Conservation (phyloP, 176 grass and related monocot species). For the Eragrostis curvula region DNA sequence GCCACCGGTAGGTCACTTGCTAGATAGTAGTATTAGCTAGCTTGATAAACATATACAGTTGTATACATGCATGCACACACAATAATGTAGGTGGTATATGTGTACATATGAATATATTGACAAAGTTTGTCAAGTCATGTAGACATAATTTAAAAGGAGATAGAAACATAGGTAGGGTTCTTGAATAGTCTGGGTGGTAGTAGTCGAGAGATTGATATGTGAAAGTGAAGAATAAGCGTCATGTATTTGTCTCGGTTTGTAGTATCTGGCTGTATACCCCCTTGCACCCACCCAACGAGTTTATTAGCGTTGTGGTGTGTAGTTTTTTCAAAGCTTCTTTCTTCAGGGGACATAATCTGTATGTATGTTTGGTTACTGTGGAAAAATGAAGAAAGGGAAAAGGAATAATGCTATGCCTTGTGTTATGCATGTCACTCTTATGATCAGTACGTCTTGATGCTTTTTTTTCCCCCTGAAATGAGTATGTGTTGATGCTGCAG, state of each 20-base stretch:
- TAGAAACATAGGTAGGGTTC: constrained; percentile 49
- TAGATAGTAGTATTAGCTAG: constrained; percentile 45
- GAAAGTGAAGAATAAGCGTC: constrained; percentile 31
- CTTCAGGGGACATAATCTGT: constrained; percentile 37
- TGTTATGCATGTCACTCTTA: neutral
- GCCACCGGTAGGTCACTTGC: constrained; percentile 20
- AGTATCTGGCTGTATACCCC: constrained; percentile 34
- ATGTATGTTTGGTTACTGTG: constrained; percentile 27
- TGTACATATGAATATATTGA: constrained; percentile 52
- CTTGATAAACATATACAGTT: constrained; percentile 37
- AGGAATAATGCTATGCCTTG: neutral
- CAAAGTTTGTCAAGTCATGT: constrained; percentile 39
- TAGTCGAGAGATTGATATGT: constrained; percentile 55
- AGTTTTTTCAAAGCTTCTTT: constrained; percentile 30
- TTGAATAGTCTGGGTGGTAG: constrained; percentile 29
- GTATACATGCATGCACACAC: constrained; percentile 32
- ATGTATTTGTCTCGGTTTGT: constrained; percentile 63
- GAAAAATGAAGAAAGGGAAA: neutral
- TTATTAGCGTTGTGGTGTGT: constrained; percentile 62
- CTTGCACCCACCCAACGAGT: constrained; percentile 45
- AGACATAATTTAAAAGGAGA: constrained; percentile 38
- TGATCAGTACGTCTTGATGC: too few relatives aligned
- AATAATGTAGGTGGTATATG: constrained; percentile 40
- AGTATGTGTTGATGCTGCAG: neutral
- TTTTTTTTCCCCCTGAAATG: too few relatives aligned